Percentiles rank a stretch among this genome's conserved stretches.
phyloP scores from a whole-genome alignment of 2,329 filamentous ascomycete genomes.

The Chrysoporthe austroafricana region DNA sequence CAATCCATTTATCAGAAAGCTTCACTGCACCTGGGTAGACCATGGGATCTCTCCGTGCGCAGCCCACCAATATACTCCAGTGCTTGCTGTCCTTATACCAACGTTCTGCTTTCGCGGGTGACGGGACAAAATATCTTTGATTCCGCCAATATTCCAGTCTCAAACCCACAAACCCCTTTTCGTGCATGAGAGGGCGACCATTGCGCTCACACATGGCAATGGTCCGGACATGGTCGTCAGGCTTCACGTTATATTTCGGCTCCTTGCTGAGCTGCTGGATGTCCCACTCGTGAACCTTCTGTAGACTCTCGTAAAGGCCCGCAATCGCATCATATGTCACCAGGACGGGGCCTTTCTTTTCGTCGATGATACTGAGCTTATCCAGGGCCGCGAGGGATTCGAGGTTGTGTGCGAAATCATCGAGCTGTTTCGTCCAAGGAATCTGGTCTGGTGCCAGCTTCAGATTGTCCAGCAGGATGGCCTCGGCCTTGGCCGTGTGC shows the following conservation, averaged over 20 bases:
- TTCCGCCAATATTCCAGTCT: constrained; percentile 80
- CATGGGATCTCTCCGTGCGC: constrained; percentile 51
- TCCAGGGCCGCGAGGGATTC: constrained; percentile 71
- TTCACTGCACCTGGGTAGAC: constrained; percentile 62
- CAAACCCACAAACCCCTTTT: constrained; percentile 67
- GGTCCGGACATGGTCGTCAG: constrained; percentile 55
- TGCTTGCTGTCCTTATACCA: constrained; percentile 50
- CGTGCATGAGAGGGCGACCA: constrained; percentile 73
- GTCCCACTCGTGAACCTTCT: constrained; percentile 73
- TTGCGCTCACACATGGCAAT: constrained; percentile 70
- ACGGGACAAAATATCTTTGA: constrained; percentile 45
- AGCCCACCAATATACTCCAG: constrained; percentile 72
- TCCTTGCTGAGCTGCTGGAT: constrained; percentile 59
- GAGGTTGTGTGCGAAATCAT: constrained; percentile 72
- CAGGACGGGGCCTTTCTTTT: constrained; percentile 53
- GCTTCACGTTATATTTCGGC: constrained; percentile 46
- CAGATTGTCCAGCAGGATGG: constrained; percentile 69
- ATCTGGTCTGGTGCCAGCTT: constrained; percentile 62
- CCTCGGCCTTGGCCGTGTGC: constrained; percentile 64
- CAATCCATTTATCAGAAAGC: constrained; percentile 76
- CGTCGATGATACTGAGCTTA: constrained; percentile 64
- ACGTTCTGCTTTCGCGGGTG: constrained; percentile 34
- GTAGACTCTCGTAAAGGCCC: constrained; percentile 72
- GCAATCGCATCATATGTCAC: constrained; percentile 79
- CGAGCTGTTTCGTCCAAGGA: constrained; percentile 71